phyloP scores from a whole-genome alignment of 2,329 filamentous ascomycete species.

The Neoascochyta sp. region DNA sequence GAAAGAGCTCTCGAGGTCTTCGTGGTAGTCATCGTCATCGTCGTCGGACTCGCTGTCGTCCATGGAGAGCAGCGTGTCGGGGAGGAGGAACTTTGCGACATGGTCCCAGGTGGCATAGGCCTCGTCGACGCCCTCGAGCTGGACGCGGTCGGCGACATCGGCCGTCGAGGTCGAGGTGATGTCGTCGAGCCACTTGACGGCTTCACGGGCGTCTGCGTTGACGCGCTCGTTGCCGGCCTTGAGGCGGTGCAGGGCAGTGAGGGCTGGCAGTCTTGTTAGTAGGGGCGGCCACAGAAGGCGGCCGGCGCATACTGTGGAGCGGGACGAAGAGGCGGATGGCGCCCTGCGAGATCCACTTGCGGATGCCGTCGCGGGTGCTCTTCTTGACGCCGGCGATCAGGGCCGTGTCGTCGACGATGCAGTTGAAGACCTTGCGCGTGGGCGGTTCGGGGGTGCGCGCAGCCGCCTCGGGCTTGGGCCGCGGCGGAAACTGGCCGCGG shows the following conservation, averaged over 20 bases:
- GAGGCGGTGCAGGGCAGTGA: slow-evolving; percentile 45
- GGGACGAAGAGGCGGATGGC: slow-evolving; percentile 51
- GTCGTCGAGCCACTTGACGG: slow-evolving; percentile 51
- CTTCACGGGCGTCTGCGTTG: slow-evolving; percentile 46
- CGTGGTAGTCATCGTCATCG: slow-evolving; percentile 33
- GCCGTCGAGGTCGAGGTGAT: slow-evolving; percentile 46
- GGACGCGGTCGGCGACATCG: slow-evolving; percentile 34
- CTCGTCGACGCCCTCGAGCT: slow-evolving; percentile 49
- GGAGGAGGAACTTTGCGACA: slow-evolving; percentile 49
- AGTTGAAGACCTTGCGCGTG: slow-evolving; percentile 51
- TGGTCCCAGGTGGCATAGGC: slow-evolving; percentile 47
- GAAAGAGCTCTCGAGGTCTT: slow-evolving; percentile 39
- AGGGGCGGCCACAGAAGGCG: slow-evolving; percentile 3
- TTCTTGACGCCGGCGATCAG: slow-evolving; percentile 50
- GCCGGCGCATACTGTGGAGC: slow-evolving; percentile 45
- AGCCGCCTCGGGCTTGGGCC: slow-evolving; percentile 22
- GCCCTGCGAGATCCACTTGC: slow-evolving; percentile 50
- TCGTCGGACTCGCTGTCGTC: slow-evolving; percentile 41
- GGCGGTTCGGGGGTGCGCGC: slow-evolving; percentile 29
- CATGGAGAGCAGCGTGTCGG: slow-evolving; percentile 49
- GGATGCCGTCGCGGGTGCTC: slow-evolving; percentile 50
- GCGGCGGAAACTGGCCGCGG: slow-evolving; percentile 28
- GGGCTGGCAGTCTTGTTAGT: slow-evolving; percentile 37
- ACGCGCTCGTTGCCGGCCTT: slow-evolving; percentile 42
- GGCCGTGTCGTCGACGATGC: slow-evolving; percentile 52